These are phyloP conservation scores for Trichothecium roseum DNA, from an alignment of 2,329 filamentous ascomycete species.

Conservation along the genomic window DNA sequence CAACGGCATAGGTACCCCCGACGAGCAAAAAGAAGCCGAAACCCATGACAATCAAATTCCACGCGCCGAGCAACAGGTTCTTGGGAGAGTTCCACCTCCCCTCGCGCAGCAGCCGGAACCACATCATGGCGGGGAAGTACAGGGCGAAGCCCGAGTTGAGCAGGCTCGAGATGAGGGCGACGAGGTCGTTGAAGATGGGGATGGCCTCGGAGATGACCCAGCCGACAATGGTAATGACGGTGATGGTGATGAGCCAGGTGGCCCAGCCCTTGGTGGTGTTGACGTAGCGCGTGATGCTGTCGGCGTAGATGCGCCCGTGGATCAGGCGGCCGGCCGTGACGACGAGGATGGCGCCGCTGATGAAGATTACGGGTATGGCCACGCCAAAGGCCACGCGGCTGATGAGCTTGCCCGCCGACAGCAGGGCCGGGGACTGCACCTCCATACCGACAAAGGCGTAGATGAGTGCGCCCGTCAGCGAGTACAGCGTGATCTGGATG, in stretches of 20 bases:
- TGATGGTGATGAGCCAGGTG: slow-evolving; percentile 48
- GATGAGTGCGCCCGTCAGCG: slow-evolving; percentile 50
- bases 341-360: slow-evolving; percentile 56
- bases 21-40: slow-evolving; percentile 8
- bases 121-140: slow-evolving; percentile 26
- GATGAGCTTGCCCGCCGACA: slow-evolving; percentile 44
- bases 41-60: slow-evolving; percentile 10
- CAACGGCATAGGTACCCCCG: slow-evolving; percentile 6
- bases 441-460: slow-evolving; percentile 53
- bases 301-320: slow-evolving; percentile 18
- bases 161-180: slow-evolving; percentile 38
- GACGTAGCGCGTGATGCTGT: slow-evolving; percentile 11
- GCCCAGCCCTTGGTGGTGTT: slow-evolving; percentile 20
- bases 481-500: slow-evolving; percentile 51
- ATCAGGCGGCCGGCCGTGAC: slow-evolving; percentile 26
- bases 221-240: slow-evolving; percentile 34
- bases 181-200: slow-evolving; percentile 58
- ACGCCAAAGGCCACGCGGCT: slow-evolving; percentile 55
- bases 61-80: slow-evolving; percentile 7
- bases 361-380: slow-evolving; percentile 57
- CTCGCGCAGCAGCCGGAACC: slow-evolving; percentile 23
- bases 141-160: slow-evolving; percentile 31
- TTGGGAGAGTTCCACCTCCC: slow-evolving; percentile 9
- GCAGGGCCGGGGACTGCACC: slow-evolving; percentile 53
- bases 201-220: slow-evolving; percentile 52